Conservation (phyloP, 257 asterid species). For the Nemophila menziesii region DNA sequence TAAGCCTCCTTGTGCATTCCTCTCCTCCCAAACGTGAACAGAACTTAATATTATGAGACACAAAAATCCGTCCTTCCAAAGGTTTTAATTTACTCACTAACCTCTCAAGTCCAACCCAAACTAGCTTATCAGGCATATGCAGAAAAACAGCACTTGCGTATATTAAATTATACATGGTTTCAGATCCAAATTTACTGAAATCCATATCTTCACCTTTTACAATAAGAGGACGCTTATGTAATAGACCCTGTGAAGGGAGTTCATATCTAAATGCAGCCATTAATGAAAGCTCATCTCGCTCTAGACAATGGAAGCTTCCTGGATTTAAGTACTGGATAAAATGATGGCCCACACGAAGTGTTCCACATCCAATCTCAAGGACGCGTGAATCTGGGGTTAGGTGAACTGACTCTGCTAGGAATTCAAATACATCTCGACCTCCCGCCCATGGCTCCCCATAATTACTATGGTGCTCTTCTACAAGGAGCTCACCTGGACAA, state of each 20-base stretch:
- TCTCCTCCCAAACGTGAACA: slow-evolving; percentile 91
- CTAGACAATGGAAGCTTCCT: slow-evolving; percentile 64
- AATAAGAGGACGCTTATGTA: slow-evolving; percentile 69
- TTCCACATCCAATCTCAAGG: slow-evolving; percentile 95
- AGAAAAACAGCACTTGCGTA: slow-evolving; percentile 94
- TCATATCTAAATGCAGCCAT: slow-evolving; percentile 88
- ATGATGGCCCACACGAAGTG: slow-evolving; percentile 92
- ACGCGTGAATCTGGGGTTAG: slow-evolving; percentile 52
- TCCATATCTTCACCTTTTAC: slow-evolving; percentile 92
- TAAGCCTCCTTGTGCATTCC: slow-evolving; percentile 65
- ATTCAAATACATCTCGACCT: slow-evolving; percentile 86
- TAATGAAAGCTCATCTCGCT: slow-evolving; percentile 89
- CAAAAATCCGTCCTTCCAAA: slow-evolving; percentile 65
- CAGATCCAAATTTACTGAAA: slow-evolving; percentile 56
- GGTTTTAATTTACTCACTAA: slow-evolving; percentile 52
- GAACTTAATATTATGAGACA: slow-evolving; percentile 88
- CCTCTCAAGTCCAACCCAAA: slow-evolving; percentile 78
- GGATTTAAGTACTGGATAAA: slow-evolving; percentile 71
- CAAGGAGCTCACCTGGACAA: slow-evolving; percentile 83
- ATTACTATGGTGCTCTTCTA: slow-evolving; percentile 91
- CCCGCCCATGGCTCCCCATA: slow-evolving; percentile 99
- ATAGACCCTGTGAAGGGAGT: slow-evolving; percentile 87
- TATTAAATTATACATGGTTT: slow-evolving; percentile 48
- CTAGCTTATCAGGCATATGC: slow-evolving; percentile 87
- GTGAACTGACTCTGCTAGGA: slow-evolving; percentile 54